Evolutionary conservation across 768 basidiomycete species (phyloP).

Genomic region (Hemileccinum impolitum): DNA sequence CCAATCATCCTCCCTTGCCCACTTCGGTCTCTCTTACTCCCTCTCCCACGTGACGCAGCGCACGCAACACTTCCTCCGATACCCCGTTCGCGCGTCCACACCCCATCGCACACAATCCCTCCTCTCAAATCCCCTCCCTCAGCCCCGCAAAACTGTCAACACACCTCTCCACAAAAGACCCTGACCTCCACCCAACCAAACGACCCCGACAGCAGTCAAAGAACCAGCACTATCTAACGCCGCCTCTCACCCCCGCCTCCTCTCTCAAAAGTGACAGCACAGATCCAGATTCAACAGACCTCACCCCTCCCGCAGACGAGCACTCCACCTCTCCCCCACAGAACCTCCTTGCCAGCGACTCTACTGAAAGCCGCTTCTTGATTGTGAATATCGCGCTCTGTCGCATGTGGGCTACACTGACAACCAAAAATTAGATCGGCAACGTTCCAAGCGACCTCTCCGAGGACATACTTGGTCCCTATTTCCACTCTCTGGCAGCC

Average conservation of each 20-base stretch:
- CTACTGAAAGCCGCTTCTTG: constrained; percentile 31
- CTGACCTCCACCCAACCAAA: constrained; percentile 16
- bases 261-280: constrained; percentile 40
- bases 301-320: constrained; percentile 17
- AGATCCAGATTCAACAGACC: constrained; percentile 32
- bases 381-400: constrained; percentile 18
- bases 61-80: constrained; percentile 22
- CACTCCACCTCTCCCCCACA: constrained; percentile 17
- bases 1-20: neutral
- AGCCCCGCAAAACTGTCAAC: constrained; percentile 11
- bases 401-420: constrained; percentile 7
- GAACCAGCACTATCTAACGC: constrained; percentile 49
- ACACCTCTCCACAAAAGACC: constrained; percentile 12
- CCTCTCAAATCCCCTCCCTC: constrained; percentile 18
- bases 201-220: constrained; percentile 22
- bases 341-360: constrained; percentile 10
- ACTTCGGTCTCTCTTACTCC: constrained; percentile 4
- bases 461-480: constrained; percentile 28
- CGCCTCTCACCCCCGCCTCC: constrained; percentile 69
- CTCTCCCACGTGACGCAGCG: constrained; percentile 22
- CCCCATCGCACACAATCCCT: constrained; percentile 16
- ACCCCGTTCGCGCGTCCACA: constrained; percentile 30
- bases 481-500: constrained; percentile 29
- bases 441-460: constrained; percentile 36
- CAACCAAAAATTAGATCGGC: constrained; percentile 32